Percentiles rank a stretch among this genome's conserved stretches.
phyloP scores from a whole-genome alignment of 805 yeast genomes.

The Ogataea ramenticola region DNA sequence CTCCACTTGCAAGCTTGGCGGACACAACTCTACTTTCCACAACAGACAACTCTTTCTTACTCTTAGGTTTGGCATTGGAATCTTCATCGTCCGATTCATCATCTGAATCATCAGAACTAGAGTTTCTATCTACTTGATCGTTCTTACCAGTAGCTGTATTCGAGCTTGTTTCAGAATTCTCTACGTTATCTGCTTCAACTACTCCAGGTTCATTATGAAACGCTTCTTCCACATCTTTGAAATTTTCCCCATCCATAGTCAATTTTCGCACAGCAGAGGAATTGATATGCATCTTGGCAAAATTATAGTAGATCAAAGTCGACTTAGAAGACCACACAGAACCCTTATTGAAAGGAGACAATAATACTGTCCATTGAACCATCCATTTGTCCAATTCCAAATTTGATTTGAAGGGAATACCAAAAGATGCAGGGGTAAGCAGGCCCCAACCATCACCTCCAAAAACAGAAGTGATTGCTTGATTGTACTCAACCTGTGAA shows the following conservation, averaged over 20 bases:
- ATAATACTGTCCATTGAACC: constrained; percentile 70
- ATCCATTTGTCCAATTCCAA: constrained; percentile 69
- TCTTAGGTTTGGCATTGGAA: constrained; percentile 6
- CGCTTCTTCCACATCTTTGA: constrained; percentile 16
- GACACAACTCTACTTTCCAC: constrained; percentile 21
- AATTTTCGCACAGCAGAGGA: constrained; percentile 39
- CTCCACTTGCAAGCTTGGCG: constrained; percentile 45
- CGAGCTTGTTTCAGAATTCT: constrained; percentile 3
- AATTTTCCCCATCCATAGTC: constrained; percentile 24
- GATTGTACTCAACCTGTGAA: constrained; percentile 62
- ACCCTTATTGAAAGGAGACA: constrained; percentile 46
- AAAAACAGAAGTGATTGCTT: constrained; percentile 52
- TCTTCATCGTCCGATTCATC: constrained; percentile 11
- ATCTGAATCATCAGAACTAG: constrained; percentile 18
- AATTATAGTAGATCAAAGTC: constrained; percentile 61
- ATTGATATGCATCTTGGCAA: constrained; percentile 70
- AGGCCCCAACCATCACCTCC: constrained; percentile 55
- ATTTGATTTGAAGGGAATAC: constrained; percentile 61
- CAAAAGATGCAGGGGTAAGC: constrained; percentile 52
- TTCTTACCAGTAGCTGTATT: constrained; percentile 4
- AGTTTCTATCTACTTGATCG: constrained; percentile 16
- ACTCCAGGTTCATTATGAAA: constrained; percentile 3
- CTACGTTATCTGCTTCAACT: constrained; percentile 2
- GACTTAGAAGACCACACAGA: constrained; percentile 65
- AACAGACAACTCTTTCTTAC: constrained; percentile 16